Percentiles rank a stretch among this genome's conserved stretches.
phyloP scores from a whole-genome alignment of 2,329 filamentous ascomycete genomes.

The Verticillium dahliae region DNA sequence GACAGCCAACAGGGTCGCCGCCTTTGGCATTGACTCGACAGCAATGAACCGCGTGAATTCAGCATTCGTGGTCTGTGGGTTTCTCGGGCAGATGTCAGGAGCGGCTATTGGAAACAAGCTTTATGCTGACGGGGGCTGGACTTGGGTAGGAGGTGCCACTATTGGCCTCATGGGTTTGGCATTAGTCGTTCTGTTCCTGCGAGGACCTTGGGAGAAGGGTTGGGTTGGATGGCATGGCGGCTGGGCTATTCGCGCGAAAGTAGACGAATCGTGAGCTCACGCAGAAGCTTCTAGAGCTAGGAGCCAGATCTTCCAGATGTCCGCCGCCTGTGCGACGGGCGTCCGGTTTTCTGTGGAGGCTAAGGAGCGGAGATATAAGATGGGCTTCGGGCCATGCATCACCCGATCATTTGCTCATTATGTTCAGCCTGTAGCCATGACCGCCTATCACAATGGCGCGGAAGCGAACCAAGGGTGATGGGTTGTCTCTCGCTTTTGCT shows the following conservation, averaged over 20 bases:
- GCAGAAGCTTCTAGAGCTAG: too few species aligned
- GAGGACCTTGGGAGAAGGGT: slow-evolving; percentile 21
- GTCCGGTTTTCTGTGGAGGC: too few species aligned
- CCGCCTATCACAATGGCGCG: too few species aligned
- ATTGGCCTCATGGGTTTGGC: slow-evolving; percentile 3
- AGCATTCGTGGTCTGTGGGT: slow-evolving; percentile 70
- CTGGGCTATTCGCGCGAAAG: slow-evolving; percentile 6
- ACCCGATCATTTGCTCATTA: too few species aligned
- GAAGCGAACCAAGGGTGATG: too few species aligned
- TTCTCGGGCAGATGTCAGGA: slow-evolving; percentile 68
- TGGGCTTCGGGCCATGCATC: too few species aligned
- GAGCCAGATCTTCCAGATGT: too few species aligned
- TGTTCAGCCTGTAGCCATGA: too few species aligned
- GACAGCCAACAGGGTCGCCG: slow-evolving; percentile 63
- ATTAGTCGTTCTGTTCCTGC: slow-evolving; percentile 16
- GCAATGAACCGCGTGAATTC: slow-evolving; percentile 72
- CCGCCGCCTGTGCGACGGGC: too few species aligned
- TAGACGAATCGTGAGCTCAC: slow-evolving; percentile 12
- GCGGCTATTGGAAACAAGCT: slow-evolving; percentile 49
- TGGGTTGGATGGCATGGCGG: slow-evolving; percentile 27
- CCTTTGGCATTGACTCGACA: slow-evolving; percentile 64
- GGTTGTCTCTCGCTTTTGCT: too few species aligned
- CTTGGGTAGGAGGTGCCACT: slow-evolving; percentile 14
- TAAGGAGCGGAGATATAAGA: too few species aligned
- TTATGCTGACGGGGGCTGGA: slow-evolving; percentile 44